Evolutionary conservation across 495 filamentous ascomycete genomes (phyloP).

Genomic region (Neurospora sp.): DNA sequence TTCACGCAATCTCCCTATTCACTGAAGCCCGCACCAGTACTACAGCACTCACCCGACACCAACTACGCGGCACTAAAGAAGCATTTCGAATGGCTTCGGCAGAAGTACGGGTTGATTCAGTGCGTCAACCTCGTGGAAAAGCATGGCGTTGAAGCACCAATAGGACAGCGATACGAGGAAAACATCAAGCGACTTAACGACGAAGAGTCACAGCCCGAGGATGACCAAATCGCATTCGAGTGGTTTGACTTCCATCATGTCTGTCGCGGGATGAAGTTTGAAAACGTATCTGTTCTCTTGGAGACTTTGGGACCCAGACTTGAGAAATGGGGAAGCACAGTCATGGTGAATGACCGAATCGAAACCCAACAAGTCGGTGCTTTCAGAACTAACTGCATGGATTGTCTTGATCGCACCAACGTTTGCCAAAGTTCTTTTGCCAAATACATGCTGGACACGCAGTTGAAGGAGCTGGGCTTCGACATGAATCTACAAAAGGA

Average conservation of each 20-base stretch:
- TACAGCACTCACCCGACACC: conserved; percentile 64
- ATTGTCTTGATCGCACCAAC: conserved; percentile 89
- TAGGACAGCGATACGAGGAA: conserved; percentile 68
- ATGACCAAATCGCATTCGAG: conserved; percentile 52
- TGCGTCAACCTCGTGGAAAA: conserved; percentile 83
- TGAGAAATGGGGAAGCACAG: conserved; percentile 53
- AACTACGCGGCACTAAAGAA: conserved; percentile 69
- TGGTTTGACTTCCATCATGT: conserved; percentile 95
- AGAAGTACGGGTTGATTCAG: conserved; percentile 65
- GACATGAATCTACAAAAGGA: conserved; percentile 58
- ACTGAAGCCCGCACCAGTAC: conserved; percentile 74
- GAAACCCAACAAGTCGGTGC: conserved; percentile 56
- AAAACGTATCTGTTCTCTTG: conserved; percentile 75
- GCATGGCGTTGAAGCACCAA: conserved; percentile 62
- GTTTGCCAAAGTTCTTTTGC: conserved; percentile 84
- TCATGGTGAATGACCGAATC: conserved; percentile 40
- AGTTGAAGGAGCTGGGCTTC: conserved; percentile 65
- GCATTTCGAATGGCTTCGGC: conserved; percentile 60
- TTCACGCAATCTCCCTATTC: conserved; percentile 90
- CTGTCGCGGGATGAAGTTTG: conserved; percentile 94
- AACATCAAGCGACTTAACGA: conserved; percentile 53
- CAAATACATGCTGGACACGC: conserved; percentile 61
- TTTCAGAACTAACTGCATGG: conserved; percentile 92
- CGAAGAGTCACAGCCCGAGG: conserved; percentile 40
- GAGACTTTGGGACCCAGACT: conserved; percentile 55